Conservation (phyloP, 2,329 filamentous ascomycete genomes). For the Pyrenophora teres region DNA sequence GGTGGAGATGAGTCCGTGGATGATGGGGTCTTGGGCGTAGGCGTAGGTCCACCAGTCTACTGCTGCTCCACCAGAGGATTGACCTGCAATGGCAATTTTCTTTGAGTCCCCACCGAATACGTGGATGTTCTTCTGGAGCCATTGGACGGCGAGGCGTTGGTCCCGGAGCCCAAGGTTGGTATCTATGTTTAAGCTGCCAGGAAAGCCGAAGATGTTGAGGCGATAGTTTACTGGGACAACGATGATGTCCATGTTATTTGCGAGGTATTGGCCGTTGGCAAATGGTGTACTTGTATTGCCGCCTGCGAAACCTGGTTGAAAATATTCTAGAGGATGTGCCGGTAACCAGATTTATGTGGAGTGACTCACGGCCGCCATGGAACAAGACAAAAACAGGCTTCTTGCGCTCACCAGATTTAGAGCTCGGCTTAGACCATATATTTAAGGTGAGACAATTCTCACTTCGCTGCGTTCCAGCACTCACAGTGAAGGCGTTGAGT, state of each 20-base stretch:
- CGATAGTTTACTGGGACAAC: constrained; percentile 51
- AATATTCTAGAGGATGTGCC: neutral
- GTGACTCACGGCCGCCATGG: constrained; percentile 47
- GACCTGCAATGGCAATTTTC: constrained; percentile 54
- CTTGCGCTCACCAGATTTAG: constrained; percentile 18
- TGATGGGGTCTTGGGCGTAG: constrained; percentile 54
- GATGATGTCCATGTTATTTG: constrained; percentile 46
- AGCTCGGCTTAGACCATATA: constrained; percentile 37
- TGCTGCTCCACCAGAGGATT: constrained; percentile 52
- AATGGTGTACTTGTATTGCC: constrained; percentile 46
- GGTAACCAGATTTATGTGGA: neutral
- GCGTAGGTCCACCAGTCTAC: constrained; percentile 57
- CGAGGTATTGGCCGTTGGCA: constrained; percentile 46
- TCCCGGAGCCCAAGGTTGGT: constrained; percentile 60
- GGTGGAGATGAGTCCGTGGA: constrained; percentile 51
- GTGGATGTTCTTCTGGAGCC: constrained; percentile 57
- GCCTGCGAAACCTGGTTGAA: constrained; percentile 37
- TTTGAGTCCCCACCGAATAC: constrained; percentile 56
- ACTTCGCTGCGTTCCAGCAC: constrained; percentile 23
- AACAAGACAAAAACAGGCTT: constrained; percentile 51
- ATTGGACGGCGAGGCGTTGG: constrained; percentile 59
- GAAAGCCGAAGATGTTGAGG: constrained; percentile 46
- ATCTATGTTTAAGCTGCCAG: constrained; percentile 31
- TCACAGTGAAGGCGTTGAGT: constrained; percentile 23
- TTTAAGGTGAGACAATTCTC: constrained; percentile 42